Base-by-base conservation (phyloP, 163 green algal genomes). In the Chlamydomonas reinhardtii region DNA sequence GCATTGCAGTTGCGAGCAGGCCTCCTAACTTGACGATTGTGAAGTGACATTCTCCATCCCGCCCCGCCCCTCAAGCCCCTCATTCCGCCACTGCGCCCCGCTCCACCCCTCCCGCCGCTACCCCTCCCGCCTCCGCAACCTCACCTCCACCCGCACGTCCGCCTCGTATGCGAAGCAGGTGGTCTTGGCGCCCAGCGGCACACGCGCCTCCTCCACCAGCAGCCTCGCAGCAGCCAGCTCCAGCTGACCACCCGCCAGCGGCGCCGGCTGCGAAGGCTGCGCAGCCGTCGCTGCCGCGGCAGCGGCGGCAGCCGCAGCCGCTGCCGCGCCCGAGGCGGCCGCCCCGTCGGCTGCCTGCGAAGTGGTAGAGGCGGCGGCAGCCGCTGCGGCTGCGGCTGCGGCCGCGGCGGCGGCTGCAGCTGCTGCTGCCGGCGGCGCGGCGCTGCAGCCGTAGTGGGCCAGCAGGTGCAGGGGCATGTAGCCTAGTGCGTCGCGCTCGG, bases 81-180 rank as follows among this genome's bases (percentile, higher is more conserved):
- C 39, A 5, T 48, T 8, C 39, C 39, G 48, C 48, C 48, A 9
- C 48, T 56, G 11, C 19, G 6, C 48, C 9, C 48, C 14, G 6
- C 9, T 14, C 48, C 19, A 19, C 48, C 6, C 48, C 19, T 17
- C 48, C 14, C 48, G 48, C 48, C 48, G 9, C 39, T 8, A 48
- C 39, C 5, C 48, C 48, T 56, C 12, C 6, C 12, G 48, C 48
- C 48, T 17, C 48, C 43, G 6, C 43, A 54, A 11, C 2, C 72
- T 27, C 39, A 85, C 79, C 79, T 85, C 79, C 2, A 69, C 27
- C 68, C 79, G 68, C 25, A 85, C 79, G 35, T 85, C 79, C 12
- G 79, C 79, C 69, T 85, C 79, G 34, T 85, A 85, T 0, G 79
- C 79, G 29, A 85, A 85, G 79, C 79, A 85, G 22, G 79, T 85